Percentiles rank a stretch among this genome's conserved stretches.
These are phyloP conservation scores for Hypomontagnella monticulosa DNA, from an alignment of 495 filamentous ascomycete genomes.

Conservation along the genomic window DNA sequence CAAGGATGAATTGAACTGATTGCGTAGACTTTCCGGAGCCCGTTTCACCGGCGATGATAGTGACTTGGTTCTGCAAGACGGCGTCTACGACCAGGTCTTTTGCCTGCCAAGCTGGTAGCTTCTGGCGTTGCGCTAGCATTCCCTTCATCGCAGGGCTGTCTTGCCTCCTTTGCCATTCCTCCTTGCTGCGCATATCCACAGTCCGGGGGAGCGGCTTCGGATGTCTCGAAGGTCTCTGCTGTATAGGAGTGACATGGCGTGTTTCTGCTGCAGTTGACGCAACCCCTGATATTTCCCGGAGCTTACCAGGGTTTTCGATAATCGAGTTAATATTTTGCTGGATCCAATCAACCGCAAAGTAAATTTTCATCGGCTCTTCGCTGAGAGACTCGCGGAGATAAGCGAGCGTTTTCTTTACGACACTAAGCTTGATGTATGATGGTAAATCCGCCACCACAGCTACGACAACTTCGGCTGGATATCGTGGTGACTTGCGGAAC, in stretches of 20 bases:
- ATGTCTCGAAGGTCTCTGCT: slow-evolving; percentile 57
- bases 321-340: slow-evolving; percentile 79
- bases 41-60: slow-evolving; percentile 96
- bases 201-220: slow-evolving; percentile 61
- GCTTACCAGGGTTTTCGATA: slow-evolving; percentile 80
- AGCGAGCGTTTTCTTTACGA: slow-evolving; percentile 78
- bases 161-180: slow-evolving; percentile 58
- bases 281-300: slow-evolving; percentile 81
- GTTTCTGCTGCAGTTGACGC: slow-evolving; percentile 66
- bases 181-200: slow-evolving; percentile 51
- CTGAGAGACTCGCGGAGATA: slow-evolving; percentile 72
- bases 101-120: slow-evolving; percentile 87
- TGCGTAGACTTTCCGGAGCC: slow-evolving; percentile 98
- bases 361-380: slow-evolving; percentile 86
- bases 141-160: slow-evolving; percentile 68
- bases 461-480: slow-evolving; percentile 82
- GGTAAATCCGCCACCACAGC: slow-evolving; percentile 76
- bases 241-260: slow-evolving; percentile 38
- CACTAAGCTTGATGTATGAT: slow-evolving; percentile 89
- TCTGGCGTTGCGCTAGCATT: slow-evolving; percentile 74
- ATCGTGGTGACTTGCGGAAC: slow-evolving; percentile 65
- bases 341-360: slow-evolving; percentile 88
- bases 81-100: slow-evolving; percentile 77
- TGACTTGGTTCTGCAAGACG: slow-evolving; percentile 80
- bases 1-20: slow-evolving; percentile 93